Evolutionary conservation across 2,329 filamentous ascomycete genomes (phyloP).

Genomic region (Hypomyces rosellus): DNA sequence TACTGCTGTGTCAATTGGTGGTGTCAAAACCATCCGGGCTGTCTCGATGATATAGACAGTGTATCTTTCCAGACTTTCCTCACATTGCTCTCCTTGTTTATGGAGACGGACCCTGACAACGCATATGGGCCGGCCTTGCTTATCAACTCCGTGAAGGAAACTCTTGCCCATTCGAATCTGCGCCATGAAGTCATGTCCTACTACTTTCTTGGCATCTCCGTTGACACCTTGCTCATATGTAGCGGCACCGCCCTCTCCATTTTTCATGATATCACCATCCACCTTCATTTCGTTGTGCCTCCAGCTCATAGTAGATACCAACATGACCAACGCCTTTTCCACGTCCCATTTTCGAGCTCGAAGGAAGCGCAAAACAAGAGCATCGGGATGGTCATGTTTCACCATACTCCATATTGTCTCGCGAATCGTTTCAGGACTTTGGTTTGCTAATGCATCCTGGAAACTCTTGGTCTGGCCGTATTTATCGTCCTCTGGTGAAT

Average conservation of each 20-base stretch:
- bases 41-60: slow-evolving; percentile 95
- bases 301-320: slow-evolving; percentile 93
- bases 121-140: slow-evolving; percentile 77
- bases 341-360: slow-evolving; percentile 95
- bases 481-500: slow-evolving; percentile 68
- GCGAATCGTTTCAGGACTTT: slow-evolving; percentile 72
- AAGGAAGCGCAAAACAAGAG: slow-evolving; percentile 72
- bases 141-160: slow-evolving; percentile 83
- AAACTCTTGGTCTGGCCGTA: slow-evolving; percentile 86
- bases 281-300: slow-evolving; percentile 75
- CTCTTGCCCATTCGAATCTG: slow-evolving; percentile 90
- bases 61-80: slow-evolving; percentile 76
- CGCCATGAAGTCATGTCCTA: slow-evolving; percentile 64
- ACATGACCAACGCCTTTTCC: slow-evolving; percentile 86
- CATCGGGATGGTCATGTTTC: slow-evolving; percentile 92
- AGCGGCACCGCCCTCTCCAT: slow-evolving; percentile 63
- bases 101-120: slow-evolving; percentile 79
- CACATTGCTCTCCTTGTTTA: slow-evolving; percentile 72
- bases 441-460: slow-evolving; percentile 69
- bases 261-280: slow-evolving; percentile 77
- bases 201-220: slow-evolving; percentile 56
- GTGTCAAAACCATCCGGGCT: slow-evolving; percentile 71
- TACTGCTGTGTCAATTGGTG: slow-evolving; percentile 86
- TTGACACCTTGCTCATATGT: slow-evolving; percentile 53
- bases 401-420: slow-evolving; percentile 86